Percentiles rank a stretch among this genome's conserved stretches.
These are phyloP conservation scores for Lineolata rhizophorae DNA, from an alignment of 495 filamentous ascomycete genomes.

Conservation along the genomic window DNA sequence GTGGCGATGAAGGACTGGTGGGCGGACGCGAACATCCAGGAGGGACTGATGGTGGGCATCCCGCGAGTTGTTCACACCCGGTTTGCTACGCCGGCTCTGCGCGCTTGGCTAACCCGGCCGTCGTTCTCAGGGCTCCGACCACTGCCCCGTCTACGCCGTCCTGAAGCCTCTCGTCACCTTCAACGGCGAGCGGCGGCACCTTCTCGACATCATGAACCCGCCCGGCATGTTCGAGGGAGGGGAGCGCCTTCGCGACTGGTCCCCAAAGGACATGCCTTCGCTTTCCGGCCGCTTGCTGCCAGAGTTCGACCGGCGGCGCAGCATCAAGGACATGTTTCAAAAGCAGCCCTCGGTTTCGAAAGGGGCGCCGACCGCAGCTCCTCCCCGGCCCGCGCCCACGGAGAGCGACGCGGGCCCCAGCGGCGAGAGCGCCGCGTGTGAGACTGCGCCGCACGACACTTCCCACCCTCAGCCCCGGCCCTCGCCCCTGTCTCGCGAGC, in stretches of 20 bases:
- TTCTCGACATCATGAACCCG: conserved; percentile 66
- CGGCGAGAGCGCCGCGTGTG: too few species aligned
- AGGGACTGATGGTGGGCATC: conserved; percentile 51
- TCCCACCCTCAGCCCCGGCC: too few species aligned
- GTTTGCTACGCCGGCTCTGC: not conserved
- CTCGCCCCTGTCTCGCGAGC: too few species aligned
- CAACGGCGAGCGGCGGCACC: conserved; percentile 26
- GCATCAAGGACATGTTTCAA: conserved; percentile 92
- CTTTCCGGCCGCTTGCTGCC: conserved; percentile 63
- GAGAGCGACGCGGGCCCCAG: too few species aligned
- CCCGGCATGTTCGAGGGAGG: conserved; percentile 52
- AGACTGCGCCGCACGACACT: too few species aligned
- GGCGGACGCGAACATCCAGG: conserved; percentile 74
- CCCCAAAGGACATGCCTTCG: conserved; percentile 41
- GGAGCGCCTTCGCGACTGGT: conserved; percentile 41
- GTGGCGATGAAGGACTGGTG: conserved; percentile 70
- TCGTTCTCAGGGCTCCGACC: conserved; percentile 54
- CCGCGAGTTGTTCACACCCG: not conserved
- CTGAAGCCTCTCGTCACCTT: conserved; percentile 38
- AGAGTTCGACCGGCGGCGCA: conserved; percentile 67
- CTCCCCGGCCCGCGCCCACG: too few species aligned
- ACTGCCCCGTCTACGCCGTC: conserved; percentile 80
- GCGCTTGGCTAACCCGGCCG: not conserved
- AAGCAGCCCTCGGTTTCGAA: too few species aligned
- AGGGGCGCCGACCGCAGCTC: too few species aligned